phyloP scores from a whole-genome alignment of 2,329 filamentous ascomycete species.

The Truncatella angustata region DNA sequence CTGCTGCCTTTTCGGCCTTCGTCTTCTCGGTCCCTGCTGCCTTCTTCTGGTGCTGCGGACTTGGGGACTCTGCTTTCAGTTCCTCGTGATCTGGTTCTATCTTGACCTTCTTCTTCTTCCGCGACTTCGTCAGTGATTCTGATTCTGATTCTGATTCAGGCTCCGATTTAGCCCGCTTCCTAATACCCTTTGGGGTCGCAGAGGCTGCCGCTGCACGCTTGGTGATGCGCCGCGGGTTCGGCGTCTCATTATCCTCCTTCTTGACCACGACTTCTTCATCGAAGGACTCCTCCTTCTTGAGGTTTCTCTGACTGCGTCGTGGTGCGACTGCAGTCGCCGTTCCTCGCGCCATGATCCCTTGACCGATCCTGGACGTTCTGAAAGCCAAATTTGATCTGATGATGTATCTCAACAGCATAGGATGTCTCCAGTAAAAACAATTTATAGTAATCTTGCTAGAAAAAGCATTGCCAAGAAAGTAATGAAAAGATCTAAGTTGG shows the following conservation, averaged over 20 bases:
- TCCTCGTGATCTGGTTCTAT: slow-evolving; percentile 1
- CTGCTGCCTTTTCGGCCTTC: slow-evolving; percentile 17
- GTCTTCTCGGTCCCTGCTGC: too few species aligned
- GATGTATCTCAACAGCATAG: too few species aligned
- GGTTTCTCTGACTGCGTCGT: slow-evolving; percentile 11
- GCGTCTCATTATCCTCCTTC: slow-evolving; percentile 12
- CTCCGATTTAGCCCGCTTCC: slow-evolving; percentile 18
- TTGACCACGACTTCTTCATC: slow-evolving; percentile 12
- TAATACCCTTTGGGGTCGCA: slow-evolving; percentile 2
- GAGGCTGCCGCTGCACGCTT: slow-evolving; percentile 4
- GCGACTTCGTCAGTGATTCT: not conserved
- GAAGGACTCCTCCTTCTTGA: slow-evolving; percentile 2
- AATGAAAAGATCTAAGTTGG: too few species aligned
- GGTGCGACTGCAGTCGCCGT: slow-evolving; percentile 2
- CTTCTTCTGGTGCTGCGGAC: slow-evolving; percentile 13
- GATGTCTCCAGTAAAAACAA: not conserved
- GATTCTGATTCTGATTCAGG: not conserved
- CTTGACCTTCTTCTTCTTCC: not conserved
- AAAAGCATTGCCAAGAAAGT: too few species aligned
- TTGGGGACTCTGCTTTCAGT: slow-evolving; percentile 12
- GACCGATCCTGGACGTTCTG: not conserved
- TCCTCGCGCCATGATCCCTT: slow-evolving; percentile 9
- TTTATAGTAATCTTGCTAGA: too few species aligned
- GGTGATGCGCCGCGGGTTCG: not conserved
- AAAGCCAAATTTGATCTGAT: not conserved